Base-by-base conservation (phyloP, 1,284 basidiomycete genomes). In the Cryptococcus amylolentus region DNA sequence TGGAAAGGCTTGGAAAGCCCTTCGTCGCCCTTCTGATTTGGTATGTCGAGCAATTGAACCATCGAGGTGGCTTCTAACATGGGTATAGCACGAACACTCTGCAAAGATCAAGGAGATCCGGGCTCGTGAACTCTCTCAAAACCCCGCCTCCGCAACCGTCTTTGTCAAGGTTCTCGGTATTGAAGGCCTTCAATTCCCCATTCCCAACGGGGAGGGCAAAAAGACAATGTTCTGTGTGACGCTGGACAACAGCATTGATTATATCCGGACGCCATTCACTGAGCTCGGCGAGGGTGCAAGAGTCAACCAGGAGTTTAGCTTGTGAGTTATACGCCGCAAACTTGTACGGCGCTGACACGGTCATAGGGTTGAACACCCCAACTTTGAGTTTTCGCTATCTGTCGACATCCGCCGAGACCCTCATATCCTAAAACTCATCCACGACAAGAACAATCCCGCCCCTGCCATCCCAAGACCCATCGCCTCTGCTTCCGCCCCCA, bases 211-310 rank as follows among this genome's bases (percentile, higher is more conserved):
- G 61, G 79, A 84, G 0, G 31, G 31, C 31, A 35, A 35, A 35
- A 35, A 35, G 31, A 93, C 93, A 0, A 81, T 80, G 38, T 82
- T 97, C 65, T 87, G 87, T n/a, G 90, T 91, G 71, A 92, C 91
- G 0, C 81, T 98, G 57, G 95, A 97, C 78, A 98, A 98, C 67
- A 93, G 94, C 8, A 92, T 96, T 56, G 93, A 98, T 77, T 94
- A 88, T 64, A 95, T 98, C 54, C 91, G 90, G 5, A 97, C 94
- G 0, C 92, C 91, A 0, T 89, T 91, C 66, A 83, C 82, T 43
- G 78, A 80, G 10, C 79, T 97, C 3, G 79, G 78, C 35, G 77
- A 81, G 40, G 85, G 88, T 28, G 84, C 84, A 54, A 81, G 81
- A 20, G 89, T 98, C 61, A 87, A 89, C 37, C 91, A 96, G 73